Evolutionary conservation across 495 filamentous ascomycete species (phyloP).

Genomic region (Hypoxylon fragiforme): DNA sequence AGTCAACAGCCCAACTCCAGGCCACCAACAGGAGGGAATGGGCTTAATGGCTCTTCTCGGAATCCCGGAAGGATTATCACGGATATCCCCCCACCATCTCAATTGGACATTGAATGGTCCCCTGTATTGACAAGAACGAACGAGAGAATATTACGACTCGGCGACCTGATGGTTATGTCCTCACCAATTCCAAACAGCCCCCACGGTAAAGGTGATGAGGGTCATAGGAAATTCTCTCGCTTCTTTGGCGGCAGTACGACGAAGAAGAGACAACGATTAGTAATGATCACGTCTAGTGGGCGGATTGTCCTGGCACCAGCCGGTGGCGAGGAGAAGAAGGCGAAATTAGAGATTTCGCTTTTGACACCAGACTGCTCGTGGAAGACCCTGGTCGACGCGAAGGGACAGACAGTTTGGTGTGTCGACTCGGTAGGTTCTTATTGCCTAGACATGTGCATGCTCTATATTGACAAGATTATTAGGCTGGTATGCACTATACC

Average conservation of each 20-base stretch:
- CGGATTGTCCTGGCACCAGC: slow-evolving; percentile 89
- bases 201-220: slow-evolving; percentile 60
- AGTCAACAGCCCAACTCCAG: slow-evolving; percentile 55
- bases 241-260: slow-evolving; percentile 88
- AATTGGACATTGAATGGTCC: slow-evolving; percentile 98
- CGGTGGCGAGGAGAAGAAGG: slow-evolving; percentile 92
- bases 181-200: slow-evolving; percentile 73
- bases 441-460: neutral
- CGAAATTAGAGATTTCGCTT: slow-evolving; percentile 86
- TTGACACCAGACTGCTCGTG: slow-evolving; percentile 71
- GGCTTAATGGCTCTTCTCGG: slow-evolving; percentile 42
- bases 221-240: slow-evolving; percentile 80
- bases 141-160: slow-evolving; percentile 92
- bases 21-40: slow-evolving; percentile 36
- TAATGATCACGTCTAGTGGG: slow-evolving; percentile 92
- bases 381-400: slow-evolving; percentile 77
- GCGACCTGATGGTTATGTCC: slow-evolving; percentile 81
- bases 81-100: slow-evolving; percentile 91
- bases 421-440: slow-evolving; percentile 83
- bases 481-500: slow-evolving; percentile 88
- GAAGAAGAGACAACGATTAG: slow-evolving; percentile 91
- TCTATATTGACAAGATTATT: slow-evolving; percentile 27
- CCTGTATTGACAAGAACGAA: slow-evolving; percentile 89
- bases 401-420: slow-evolving; percentile 84
- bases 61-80: slow-evolving; percentile 82